Conservation (phyloP, 495 filamentous ascomycete species). For the Talaromyces ruber region DNA sequence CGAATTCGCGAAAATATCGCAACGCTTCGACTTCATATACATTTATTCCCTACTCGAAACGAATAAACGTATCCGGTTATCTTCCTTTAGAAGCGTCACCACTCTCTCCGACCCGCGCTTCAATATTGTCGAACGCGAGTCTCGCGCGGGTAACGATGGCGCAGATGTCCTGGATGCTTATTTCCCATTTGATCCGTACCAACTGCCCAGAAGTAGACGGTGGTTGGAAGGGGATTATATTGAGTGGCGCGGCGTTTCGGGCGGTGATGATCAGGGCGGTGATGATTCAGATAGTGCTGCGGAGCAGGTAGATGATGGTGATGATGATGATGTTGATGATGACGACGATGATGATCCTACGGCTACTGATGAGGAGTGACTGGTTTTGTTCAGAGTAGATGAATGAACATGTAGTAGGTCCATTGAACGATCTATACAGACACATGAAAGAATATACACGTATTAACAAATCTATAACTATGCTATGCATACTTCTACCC, state of each 20-base stretch:
- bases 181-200: slow-evolving; percentile 96
- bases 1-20: slow-evolving; percentile 79
- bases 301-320: slow-evolving; percentile 16
- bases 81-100: slow-evolving; percentile 43
- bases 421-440: not conserved
- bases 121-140: slow-evolving; percentile 51
- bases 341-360: slow-evolving; percentile 26
- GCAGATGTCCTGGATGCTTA: slow-evolving; percentile 79
- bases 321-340: slow-evolving; percentile 9
- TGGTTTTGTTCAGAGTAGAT: too few relatives aligned
- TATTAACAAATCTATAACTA: not conserved
- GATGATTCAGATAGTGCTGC: slow-evolving; percentile 42
- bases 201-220: slow-evolving; percentile 69
- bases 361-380: slow-evolving; percentile 31
- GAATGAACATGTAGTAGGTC: too few relatives aligned
- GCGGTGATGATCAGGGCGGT: slow-evolving; percentile 51
- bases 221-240: slow-evolving; percentile 86
- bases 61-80: slow-evolving; percentile 77
- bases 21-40: slow-evolving; percentile 78
- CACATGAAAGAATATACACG: not conserved
- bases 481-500: not conserved
- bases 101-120: slow-evolving; percentile 24
- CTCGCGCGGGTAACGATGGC: slow-evolving; percentile 52
- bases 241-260: slow-evolving; percentile 70
- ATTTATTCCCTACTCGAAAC: slow-evolving; percentile 80